Evolutionary conservation across 495 filamentous ascomycete genomes (phyloP).

Genomic region (Penicillium dipodomyicola): DNA sequence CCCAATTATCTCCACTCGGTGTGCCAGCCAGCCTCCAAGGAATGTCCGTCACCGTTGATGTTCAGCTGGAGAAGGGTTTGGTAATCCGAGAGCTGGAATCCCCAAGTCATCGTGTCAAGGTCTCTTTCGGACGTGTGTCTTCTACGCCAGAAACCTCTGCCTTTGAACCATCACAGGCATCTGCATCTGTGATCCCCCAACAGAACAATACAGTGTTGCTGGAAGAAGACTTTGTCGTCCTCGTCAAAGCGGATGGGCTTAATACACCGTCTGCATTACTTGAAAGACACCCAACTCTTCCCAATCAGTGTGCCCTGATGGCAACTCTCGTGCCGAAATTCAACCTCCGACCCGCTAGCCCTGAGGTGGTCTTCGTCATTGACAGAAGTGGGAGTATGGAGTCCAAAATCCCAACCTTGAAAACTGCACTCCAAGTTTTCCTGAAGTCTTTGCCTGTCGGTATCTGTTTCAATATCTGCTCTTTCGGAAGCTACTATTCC

Average conservation of each 20-base stretch:
- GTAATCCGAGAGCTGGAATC: slow-evolving; percentile 59
- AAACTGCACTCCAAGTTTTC: slow-evolving; percentile 61
- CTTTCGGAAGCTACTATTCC: slow-evolving; percentile 53
- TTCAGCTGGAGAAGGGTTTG: slow-evolving; percentile 52
- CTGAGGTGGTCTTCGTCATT: slow-evolving; percentile 69
- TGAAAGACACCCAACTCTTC: slow-evolving; percentile 59
- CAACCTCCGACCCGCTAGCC: slow-evolving; percentile 46
- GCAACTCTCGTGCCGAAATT: slow-evolving; percentile 66
- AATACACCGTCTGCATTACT: slow-evolving; percentile 59
- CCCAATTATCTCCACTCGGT: background rate
- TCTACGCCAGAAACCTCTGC: slow-evolving; percentile 28
- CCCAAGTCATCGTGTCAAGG: slow-evolving; percentile 64
- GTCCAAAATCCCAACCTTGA: slow-evolving; percentile 52
- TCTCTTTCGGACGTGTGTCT: slow-evolving; percentile 59
- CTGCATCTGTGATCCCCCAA: slow-evolving; percentile 48
- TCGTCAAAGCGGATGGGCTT: slow-evolving; percentile 54
- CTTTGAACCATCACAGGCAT: slow-evolving; percentile 55
- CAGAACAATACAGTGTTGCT: slow-evolving; percentile 13
- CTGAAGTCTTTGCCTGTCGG: slow-evolving; percentile 67
- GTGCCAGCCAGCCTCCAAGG: slow-evolving; percentile 25
- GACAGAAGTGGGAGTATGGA: slow-evolving; percentile 69
- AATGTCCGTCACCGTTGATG: slow-evolving; percentile 60
- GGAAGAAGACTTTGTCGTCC: slow-evolving; percentile 49
- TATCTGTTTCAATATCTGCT: slow-evolving; percentile 72
- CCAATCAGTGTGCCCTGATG: slow-evolving; percentile 63